Percentiles rank a stretch among this genome's conserved stretches.
phyloP scores from a whole-genome alignment of 495 filamentous ascomycete species.

The Daldinia childiae region DNA sequence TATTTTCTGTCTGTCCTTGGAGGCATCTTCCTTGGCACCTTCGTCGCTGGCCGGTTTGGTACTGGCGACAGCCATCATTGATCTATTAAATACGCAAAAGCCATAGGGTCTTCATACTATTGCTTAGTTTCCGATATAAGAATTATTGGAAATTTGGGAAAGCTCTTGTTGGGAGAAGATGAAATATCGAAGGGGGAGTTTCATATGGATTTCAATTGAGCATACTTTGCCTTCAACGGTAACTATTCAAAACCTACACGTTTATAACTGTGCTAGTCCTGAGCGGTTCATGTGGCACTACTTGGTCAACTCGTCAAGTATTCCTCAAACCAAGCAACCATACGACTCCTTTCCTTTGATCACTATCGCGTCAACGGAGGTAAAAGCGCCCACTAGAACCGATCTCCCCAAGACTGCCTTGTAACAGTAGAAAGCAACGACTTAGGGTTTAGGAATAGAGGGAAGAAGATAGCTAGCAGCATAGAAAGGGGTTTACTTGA shows the following conservation, averaged over 20 bases:
- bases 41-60: constrained; percentile 65
- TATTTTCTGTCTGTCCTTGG: constrained; percentile 83
- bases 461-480: no score
- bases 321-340: background rate
- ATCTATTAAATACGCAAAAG: background rate
- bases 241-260: background rate
- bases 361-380: no score
- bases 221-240: no score
- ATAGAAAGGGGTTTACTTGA: no score
- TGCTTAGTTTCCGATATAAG: no score
- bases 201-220: background rate
- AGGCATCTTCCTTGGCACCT: constrained; percentile 78
- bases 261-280: no score
- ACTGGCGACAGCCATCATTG: constrained; percentile 32
- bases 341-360: no score
- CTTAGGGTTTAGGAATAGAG: no score
- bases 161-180: background rate
- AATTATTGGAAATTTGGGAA: no score
- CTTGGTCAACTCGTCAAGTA: background rate
- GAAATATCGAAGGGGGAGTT: background rate
- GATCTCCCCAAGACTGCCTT: no score
- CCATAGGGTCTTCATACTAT: background rate
- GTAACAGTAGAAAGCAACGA: no score
- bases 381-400: no score
- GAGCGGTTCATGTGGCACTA: background rate